A percentile compares a stretch with the other conserved stretches of the same genome.
Conservation (phyloP, 805 yeast genomes). For the Starmerella bacillaris region DNA sequence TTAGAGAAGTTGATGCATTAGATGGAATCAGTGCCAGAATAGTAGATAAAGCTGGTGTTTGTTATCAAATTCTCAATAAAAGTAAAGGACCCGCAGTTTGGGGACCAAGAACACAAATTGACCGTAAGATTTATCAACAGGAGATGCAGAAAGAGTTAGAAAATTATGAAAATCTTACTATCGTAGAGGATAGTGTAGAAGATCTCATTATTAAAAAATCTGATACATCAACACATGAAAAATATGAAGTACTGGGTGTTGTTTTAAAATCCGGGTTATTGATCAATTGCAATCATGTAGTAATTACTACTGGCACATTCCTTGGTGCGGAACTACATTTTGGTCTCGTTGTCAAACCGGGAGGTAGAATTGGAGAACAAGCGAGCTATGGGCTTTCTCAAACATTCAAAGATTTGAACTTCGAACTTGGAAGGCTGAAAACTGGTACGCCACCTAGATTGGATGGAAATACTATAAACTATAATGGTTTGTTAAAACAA, state of each 20-base stretch:
- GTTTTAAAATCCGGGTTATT: conserved; percentile 50
- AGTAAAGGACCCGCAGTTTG: conserved; percentile 93
- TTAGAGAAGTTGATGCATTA: conserved; percentile 86
- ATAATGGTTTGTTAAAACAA: conserved; percentile 43
- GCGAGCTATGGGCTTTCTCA: conserved; percentile 79
- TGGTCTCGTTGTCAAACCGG: conserved; percentile 62
- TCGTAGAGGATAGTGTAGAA: conserved; percentile 61
- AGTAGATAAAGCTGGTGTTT: conserved; percentile 88
- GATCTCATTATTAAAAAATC: conserved; percentile 50
- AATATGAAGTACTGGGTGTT: conserved; percentile 40
- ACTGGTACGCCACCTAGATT: conserved; percentile 96
- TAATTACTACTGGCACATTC: conserved; percentile 91
- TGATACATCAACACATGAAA: conserved; percentile 12
- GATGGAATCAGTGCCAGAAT: conserved; percentile 79
- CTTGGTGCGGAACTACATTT: conserved; percentile 87
- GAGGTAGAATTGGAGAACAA: conserved; percentile 85
- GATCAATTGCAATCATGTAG: conserved; percentile 45
- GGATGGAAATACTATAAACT: conserved; percentile 54
- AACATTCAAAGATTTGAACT: conserved; percentile 58
- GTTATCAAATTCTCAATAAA: conserved; percentile 67
- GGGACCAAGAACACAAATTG: conserved; percentile 97
- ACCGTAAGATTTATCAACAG: conserved; percentile 52
- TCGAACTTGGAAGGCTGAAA: conserved; percentile 70
- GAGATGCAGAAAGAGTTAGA: conserved; percentile 61
- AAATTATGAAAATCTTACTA: conserved; percentile 33